These are phyloP conservation scores for Populus euphratica DNA, from an alignment of 345 rosid genomes.

Conservation along the genomic window DNA sequence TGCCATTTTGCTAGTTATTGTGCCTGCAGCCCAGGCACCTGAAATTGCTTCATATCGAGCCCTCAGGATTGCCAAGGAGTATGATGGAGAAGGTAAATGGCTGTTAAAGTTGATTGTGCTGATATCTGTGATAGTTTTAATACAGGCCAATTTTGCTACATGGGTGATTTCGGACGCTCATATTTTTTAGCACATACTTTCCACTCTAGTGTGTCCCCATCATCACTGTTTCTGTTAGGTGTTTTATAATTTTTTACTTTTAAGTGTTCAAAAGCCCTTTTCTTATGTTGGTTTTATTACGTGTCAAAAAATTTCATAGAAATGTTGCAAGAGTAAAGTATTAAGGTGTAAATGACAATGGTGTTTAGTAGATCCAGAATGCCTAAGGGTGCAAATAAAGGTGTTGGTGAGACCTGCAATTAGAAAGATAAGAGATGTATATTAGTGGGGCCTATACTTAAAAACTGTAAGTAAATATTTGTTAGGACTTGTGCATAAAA, in stretches of 20 bases:
- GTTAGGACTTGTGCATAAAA: not conserved
- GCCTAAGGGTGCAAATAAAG: not conserved
- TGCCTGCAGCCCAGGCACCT: slow-evolving; percentile 85
- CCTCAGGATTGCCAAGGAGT: slow-evolving; percentile 84
- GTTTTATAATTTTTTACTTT: not conserved
- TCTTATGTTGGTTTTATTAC: not conserved
- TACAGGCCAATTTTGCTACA: not conserved
- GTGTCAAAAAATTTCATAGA: not conserved
- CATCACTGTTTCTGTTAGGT: not conserved
- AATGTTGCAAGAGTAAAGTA: not conserved
- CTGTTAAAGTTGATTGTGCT: not conserved
- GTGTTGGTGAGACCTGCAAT: not conserved
- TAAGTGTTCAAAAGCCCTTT: not conserved
- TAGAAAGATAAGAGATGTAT: not conserved
- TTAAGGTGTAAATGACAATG: not conserved
- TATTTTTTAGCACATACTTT: not conserved
- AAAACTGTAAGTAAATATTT: too few relatives aligned
- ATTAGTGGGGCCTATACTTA: not conserved
- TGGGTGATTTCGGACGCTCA: not conserved
- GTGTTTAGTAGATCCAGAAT: not conserved
- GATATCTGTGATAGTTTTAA: not conserved
- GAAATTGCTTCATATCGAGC: slow-evolving; percentile 87
- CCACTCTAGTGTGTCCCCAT: not conserved
- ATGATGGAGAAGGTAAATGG: slow-evolving; percentile 67
- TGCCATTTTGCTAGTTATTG: slow-evolving; percentile 78